Base-by-base conservation (phyloP, 1,284 basidiomycete genomes). In the Moesziomyces sp. region DNA sequence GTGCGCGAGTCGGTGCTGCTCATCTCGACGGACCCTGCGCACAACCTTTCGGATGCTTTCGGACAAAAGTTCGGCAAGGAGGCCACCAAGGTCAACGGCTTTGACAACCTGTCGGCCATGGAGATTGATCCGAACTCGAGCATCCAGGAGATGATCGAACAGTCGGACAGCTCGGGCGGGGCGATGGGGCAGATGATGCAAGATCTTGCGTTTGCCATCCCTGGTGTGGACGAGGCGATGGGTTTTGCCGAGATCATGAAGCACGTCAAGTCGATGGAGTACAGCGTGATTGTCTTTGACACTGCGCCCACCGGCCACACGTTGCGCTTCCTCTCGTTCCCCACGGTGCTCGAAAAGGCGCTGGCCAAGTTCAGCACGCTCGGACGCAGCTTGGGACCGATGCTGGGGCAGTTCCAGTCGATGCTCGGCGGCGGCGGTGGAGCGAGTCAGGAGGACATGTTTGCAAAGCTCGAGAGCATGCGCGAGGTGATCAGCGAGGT, bases 201-300 rank as follows among this genome's bases (percentile, higher is more conserved):
- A 85, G 96, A 99, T 86, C 88, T 99, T 43, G 97, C 96, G 0
- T 99, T 99, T 82, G 95, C 97, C 1, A 99, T 99, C 67, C 96
- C 96, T 0, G 96, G 96, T 86, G 96, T 99, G 1, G 96, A 99
- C 83, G 96, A 99, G 86, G 96, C 96, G 3, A 99, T 99, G 96
- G 96, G 94, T 64, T 99, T 99, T 80, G 97, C 96, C 0, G 96
- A 99, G 86, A 97, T 99, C 85, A 99, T 99, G 97, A 99, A 99
- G 89, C 95, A 98, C 85, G 97, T 99, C 86, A 98, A 99, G 86
- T 97, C 93, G n/a, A 98, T 99, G 96, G 91, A 98, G 86, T 99
- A 97, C 87, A 95, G 93, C 23, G 93, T 97, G 60, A 98, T 99
- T 82, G 95, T 99, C 28, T 99, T 99, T 82, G 96, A 99, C 85